Base-by-base conservation (phyloP, 345 rosid genomes). In the Triadica sebifera region DNA sequence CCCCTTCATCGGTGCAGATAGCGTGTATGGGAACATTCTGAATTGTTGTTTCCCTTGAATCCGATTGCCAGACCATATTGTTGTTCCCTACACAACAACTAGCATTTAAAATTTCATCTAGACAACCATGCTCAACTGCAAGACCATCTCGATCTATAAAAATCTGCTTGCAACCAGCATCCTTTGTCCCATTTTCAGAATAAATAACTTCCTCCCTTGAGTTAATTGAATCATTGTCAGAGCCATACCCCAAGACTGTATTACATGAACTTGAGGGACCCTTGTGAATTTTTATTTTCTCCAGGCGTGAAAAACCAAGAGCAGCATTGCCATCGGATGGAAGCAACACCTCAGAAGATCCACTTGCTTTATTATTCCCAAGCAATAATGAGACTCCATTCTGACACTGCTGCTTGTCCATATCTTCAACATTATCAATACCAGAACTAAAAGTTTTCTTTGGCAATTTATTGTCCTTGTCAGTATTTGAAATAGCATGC, bases 361-460 rank as follows among this genome's bases (percentile, higher is more conserved):
- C 85, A 65, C 39, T 77, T 41, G 50, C 66, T 19, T 51, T 68
- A 69, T 69, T 74, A 72, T 81, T 69, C 81, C 76, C 87, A 72
- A 46, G 74, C 77, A 74, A 69, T 43, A 39, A 65, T 38, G 75
- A 74, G 69, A 70, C 69, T 53, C 51, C 78, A 38, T 76, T 79
- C 79, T 75, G 78, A 69, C n/a, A 49, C 77, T 71, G 71, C 67
- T 65, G 72, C 53, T 76, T 61, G 71, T 65, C 64, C 55, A 49
- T 73, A 78, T 77, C 81, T 74, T 80, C 84, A 72, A 55, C 61
- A 71, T 57, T 71, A 69, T 50, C 61, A 43, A 56, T 59, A 53
- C 69, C 77, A 78, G 79, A 64, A 49, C 38, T 57, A 69, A 37
- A 52, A 39, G 24, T 63, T 79, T 82, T 80, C 50, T 45, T 38